Conservation (phyloP, 2,329 filamentous ascomycete species). For the Phialocephala subalpina region DNA sequence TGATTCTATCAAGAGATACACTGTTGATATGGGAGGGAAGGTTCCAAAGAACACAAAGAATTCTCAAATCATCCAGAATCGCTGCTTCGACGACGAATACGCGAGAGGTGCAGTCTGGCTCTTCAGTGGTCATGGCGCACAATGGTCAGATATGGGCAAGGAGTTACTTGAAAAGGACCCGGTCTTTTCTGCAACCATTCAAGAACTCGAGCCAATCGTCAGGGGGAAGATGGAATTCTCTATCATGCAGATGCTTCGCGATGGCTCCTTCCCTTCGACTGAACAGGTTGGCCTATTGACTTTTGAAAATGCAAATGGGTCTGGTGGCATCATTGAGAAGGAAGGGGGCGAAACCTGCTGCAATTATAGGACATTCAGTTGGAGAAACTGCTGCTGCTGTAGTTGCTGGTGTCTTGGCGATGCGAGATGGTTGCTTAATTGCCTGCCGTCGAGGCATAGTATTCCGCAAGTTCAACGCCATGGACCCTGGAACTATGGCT, state of each 20-base stretch:
- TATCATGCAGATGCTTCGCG: slow-evolving; percentile 36
- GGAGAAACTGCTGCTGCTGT: slow-evolving; percentile 57
- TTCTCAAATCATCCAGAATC: slow-evolving; percentile 4
- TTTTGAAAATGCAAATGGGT: slow-evolving; percentile 54
- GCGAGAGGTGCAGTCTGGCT: slow-evolving; percentile 22
- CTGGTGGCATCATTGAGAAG: slow-evolving; percentile 51
- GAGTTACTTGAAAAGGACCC: slow-evolving; percentile 26
- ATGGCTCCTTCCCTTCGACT: slow-evolving; percentile 31
- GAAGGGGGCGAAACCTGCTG: slow-evolving; percentile 48
- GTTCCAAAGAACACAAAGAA: not conserved
- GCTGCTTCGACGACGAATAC: slow-evolving; percentile 10
- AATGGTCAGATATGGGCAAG: slow-evolving; percentile 32
- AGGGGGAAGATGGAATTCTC: slow-evolving; percentile 30
- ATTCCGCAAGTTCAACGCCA: slow-evolving; percentile 14
- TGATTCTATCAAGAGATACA: not conserved
- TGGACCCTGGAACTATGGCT: slow-evolving; percentile 9
- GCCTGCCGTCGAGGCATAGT: slow-evolving; percentile 45
- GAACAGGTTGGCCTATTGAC: slow-evolving; percentile 30
- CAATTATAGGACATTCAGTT: slow-evolving; percentile 53
- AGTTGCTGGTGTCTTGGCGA: slow-evolving; percentile 45
- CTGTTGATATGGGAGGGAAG: not conserved
- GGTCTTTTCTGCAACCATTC: slow-evolving; percentile 13
- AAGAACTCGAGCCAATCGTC: slow-evolving; percentile 19
- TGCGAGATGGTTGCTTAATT: slow-evolving; percentile 47
- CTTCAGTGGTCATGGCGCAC: slow-evolving; percentile 35